These are phyloP conservation scores for Acer saccharum DNA, from an alignment of 345 rosid genomes.

Conservation along the genomic window DNA sequence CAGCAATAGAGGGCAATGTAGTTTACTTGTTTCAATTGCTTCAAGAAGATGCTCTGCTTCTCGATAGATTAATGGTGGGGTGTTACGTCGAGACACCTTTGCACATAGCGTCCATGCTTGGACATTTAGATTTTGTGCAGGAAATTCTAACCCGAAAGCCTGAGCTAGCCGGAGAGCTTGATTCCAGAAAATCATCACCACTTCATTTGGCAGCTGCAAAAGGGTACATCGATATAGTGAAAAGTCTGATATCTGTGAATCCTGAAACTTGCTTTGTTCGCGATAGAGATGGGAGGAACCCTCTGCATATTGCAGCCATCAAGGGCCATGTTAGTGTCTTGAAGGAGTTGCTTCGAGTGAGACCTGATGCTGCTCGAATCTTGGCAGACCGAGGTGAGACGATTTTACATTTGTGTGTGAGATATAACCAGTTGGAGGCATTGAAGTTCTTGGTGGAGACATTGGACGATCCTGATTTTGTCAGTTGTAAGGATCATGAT, in stretches of 20 bases:
- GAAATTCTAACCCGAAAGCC: conserved; percentile 9
- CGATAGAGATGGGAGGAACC: conserved; percentile 3
- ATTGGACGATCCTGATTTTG: conserved; percentile 7
- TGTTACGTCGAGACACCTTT: conserved; percentile 9
- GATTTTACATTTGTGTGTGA: conserved; percentile 30
- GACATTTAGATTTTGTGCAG: conserved; percentile 13
- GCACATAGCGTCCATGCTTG: conserved; percentile 19
- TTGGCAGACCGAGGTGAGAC: conserved; percentile 19
- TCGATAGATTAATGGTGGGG: background rate
- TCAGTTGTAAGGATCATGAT: conserved; percentile 25
- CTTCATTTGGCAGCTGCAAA: conserved; percentile 21
- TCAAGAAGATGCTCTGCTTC: background rate
- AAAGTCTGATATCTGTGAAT: background rate
- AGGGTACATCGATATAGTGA: conserved; percentile 15
- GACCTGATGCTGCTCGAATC: background rate
- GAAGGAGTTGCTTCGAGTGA: background rate
- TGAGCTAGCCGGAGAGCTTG: conserved; percentile 8
- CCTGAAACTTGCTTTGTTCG: conserved; percentile 7
- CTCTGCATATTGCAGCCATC: conserved; percentile 14
- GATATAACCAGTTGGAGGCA: conserved; percentile 19
- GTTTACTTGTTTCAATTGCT: conserved; percentile 1
- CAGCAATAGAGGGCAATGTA: background rate
- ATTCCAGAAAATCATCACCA: background rate
- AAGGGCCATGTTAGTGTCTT: conserved; percentile 7
- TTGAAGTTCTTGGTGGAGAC: conserved; percentile 27